phyloP scores from a whole-genome alignment of 2,329 filamentous ascomycete species.

The Westerdykella aurantiaca region DNA sequence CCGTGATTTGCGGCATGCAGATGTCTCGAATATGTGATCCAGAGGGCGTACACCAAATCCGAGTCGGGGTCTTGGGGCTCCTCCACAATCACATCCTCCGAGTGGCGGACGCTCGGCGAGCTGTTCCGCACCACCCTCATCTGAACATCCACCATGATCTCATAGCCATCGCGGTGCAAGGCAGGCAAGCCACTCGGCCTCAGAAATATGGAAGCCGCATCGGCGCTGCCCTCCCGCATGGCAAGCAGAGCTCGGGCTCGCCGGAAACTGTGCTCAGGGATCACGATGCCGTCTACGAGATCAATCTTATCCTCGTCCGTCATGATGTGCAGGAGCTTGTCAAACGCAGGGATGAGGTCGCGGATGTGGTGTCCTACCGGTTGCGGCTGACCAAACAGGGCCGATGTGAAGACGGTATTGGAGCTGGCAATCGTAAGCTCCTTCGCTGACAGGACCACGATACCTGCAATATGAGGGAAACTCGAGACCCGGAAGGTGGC shows the following conservation, averaged over 20 bases:
- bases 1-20: slow-evolving; percentile 68
- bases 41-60: slow-evolving; percentile 88
- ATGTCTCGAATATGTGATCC: slow-evolving; percentile 94
- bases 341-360: slow-evolving; percentile 79
- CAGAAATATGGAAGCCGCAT: slow-evolving; percentile 69
- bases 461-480: slow-evolving; percentile 95
- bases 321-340: slow-evolving; percentile 72
- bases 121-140: slow-evolving; percentile 94
- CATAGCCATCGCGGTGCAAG: slow-evolving; percentile 81
- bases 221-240: slow-evolving; percentile 73
- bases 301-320: slow-evolving; percentile 80
- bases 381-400: slow-evolving; percentile 82
- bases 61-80: slow-evolving; percentile 43
- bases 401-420: slow-evolving; percentile 89
- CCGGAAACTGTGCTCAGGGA: slow-evolving; percentile 93
- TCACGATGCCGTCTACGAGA: slow-evolving; percentile 87
- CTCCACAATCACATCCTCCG: slow-evolving; percentile 61
- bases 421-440: slow-evolving; percentile 80
- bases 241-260: slow-evolving; percentile 79
- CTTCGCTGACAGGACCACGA: slow-evolving; percentile 81
- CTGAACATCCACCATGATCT: slow-evolving; percentile 91
- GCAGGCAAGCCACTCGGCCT: slow-evolving; percentile 79
- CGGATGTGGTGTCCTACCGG: slow-evolving; percentile 75
- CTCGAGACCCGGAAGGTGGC: slow-evolving; percentile 79
- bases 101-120: slow-evolving; percentile 40